Base-by-base conservation (phyloP, 2,329 filamentous ascomycete species). In the Geosmithia morbida region DNA sequence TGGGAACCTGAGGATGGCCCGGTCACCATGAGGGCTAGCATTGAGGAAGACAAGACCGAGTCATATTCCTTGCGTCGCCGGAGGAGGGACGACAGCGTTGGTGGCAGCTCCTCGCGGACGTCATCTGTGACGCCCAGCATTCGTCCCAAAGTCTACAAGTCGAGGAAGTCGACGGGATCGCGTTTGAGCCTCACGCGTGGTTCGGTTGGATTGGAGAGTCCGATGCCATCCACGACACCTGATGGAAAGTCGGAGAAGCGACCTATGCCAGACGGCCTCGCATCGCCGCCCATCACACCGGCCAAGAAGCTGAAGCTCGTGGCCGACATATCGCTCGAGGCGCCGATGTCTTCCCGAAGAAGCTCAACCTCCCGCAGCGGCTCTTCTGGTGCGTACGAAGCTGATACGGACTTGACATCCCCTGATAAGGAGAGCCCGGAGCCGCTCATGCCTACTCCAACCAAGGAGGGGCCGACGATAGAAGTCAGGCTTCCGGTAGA, bases 1-100 rank as follows among this genome's bases (percentile, higher is more conserved):
- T 98, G 94, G 94, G 75, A 78, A 39, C 74, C 69, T 0, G 67
- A 66, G 14, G 69, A 70, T 3, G 69, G 64, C 0, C 68, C 67
- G 14, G 59, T 66, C 2, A 65, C 64, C 1, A 64, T 75, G 20
- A 68, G 64, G 55, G 67, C 60, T 51, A 75, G 70, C 54, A 71
- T 83, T 22, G 76, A 83, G 55, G 69, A 74, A 42, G 67, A 70
- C 7, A 53, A 58, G 18, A 54, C 53, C 6, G 70, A 72, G 41
- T 69, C 67, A 1, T 82, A 82, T 52, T 74, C 72, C 2, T 60
- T 82, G n/a, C 71, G 78, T 5, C 66, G 70, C 22, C 66, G 75
- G 51, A 62, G 71, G 53, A 63, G 75, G 49, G 74, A 73, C 26
- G 71, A 72, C 40, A 72, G 70, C 51, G 61, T 69, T 46, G 66